Percentiles rank a stretch among this genome's conserved stretches.
These are phyloP conservation scores for Aegilops bicornis DNA, from an alignment of 176 grass and related monocot genomes.

Conservation along the genomic window DNA sequence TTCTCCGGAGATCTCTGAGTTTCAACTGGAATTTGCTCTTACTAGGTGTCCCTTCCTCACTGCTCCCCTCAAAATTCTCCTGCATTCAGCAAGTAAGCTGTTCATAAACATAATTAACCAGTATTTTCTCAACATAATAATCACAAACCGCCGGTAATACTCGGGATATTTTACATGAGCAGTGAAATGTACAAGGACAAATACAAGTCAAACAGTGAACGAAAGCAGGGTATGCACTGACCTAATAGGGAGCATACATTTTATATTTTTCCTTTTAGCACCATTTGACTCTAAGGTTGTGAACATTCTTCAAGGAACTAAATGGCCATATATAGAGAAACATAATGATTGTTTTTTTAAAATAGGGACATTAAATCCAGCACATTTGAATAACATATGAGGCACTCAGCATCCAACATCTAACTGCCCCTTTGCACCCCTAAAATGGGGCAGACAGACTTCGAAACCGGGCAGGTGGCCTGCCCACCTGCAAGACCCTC, in stretches of 20 bases:
- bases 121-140: not conserved
- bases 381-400: not conserved
- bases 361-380: not conserved
- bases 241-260: not conserved
- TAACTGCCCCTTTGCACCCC: not conserved
- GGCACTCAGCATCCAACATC: not conserved
- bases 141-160: not conserved
- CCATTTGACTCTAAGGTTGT: not conserved
- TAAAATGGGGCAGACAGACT: not conserved
- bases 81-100: conserved; percentile 28
- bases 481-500: not conserved
- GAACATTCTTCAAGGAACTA: not conserved
- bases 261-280: not conserved
- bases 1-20: conserved; percentile 71
- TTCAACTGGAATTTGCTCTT: conserved; percentile 69
- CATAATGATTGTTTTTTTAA: not conserved
- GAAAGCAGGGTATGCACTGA: not conserved
- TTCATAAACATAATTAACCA: not conserved
- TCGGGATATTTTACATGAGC: not conserved
- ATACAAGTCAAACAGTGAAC: not conserved
- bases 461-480: not conserved
- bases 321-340: not conserved
- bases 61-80: conserved; percentile 53
- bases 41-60: conserved; percentile 57
- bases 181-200: not conserved